These are phyloP conservation scores for Podosphaera fusca DNA, from an alignment of 2,329 filamentous ascomycete genomes.

Conservation along the genomic window DNA sequence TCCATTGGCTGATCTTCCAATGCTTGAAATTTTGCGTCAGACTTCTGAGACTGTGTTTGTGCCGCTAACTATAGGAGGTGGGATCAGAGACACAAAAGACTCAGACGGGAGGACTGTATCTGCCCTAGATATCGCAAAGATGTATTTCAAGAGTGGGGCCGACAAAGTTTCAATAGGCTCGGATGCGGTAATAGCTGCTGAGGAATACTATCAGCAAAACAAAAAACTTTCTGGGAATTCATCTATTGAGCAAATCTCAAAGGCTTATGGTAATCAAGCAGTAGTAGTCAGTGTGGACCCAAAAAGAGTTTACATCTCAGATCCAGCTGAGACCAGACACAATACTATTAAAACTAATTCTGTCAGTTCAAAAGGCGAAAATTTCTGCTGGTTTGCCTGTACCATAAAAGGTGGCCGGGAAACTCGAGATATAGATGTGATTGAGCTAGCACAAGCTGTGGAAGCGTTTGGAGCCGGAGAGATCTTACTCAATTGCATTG, in stretches of 20 bases:
- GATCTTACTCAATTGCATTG: slow-evolving; percentile 91
- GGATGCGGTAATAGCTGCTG: slow-evolving; percentile 78
- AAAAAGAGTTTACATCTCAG: slow-evolving; percentile 62
- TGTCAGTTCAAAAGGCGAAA: slow-evolving; percentile 53
- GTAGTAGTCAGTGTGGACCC: slow-evolving; percentile 93
- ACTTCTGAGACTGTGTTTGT: slow-evolving; percentile 88
- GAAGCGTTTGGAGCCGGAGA: slow-evolving; percentile 92
- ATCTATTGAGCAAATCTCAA: slow-evolving; percentile 84
- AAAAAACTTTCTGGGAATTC: slow-evolving; percentile 54
- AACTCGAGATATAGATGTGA: slow-evolving; percentile 79
- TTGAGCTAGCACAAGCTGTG: slow-evolving; percentile 68
- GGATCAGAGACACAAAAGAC: slow-evolving; percentile 82
- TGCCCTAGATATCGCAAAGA: slow-evolving; percentile 75
- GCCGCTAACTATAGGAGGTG: slow-evolving; percentile 82
- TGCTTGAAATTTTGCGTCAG: slow-evolving; percentile 77
- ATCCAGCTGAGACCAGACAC: slow-evolving; percentile 47
- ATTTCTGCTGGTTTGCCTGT: slow-evolving; percentile 88
- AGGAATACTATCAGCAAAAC: slow-evolving; percentile 61
- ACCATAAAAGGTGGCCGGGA: slow-evolving; percentile 91
- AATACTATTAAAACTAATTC: slow-evolving; percentile 44
- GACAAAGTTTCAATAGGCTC: slow-evolving; percentile 96
- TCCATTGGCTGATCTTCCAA: slow-evolving; percentile 73
- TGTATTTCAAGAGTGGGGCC: slow-evolving; percentile 93
- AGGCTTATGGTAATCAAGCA: slow-evolving; percentile 86
- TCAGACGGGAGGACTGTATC: slow-evolving; percentile 68